These are phyloP conservation scores for Euphorbia tirucalli DNA, from an alignment of 345 rosid species.

Conservation along the genomic window DNA sequence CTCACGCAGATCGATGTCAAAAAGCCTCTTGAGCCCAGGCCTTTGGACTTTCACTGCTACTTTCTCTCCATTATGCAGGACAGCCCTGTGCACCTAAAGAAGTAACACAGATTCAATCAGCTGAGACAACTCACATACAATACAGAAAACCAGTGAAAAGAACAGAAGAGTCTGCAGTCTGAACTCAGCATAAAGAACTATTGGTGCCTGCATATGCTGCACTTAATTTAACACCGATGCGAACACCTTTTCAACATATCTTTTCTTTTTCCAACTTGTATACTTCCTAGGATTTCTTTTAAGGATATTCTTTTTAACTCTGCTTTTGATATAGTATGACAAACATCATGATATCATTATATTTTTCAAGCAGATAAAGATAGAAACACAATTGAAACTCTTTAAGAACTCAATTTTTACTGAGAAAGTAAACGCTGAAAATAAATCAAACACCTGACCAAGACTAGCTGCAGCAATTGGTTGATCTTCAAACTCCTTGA, in stretches of 20 bases:
- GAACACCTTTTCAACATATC: neutral
- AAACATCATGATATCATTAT: neutral
- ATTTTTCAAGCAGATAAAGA: neutral
- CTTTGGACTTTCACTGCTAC: conserved; percentile 93
- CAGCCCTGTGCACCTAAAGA: conserved; percentile 83
- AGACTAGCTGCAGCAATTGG: conserved; percentile 99
- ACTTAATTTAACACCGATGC: neutral
- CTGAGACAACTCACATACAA: neutral
- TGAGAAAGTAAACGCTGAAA: conserved; percentile 9
- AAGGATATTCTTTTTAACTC: neutral
- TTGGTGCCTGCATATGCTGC: neutral
- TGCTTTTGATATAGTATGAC: neutral
- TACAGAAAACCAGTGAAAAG: neutral
- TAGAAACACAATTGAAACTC: neutral
- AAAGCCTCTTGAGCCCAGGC: conserved; percentile 90
- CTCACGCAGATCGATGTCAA: conserved; percentile 91
- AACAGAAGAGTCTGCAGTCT: neutral
- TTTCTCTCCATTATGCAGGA: conserved; percentile 85
- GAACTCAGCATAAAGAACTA: neutral
- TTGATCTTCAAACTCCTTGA: conserved; percentile 76
- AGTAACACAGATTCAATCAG: conserved; percentile 27
- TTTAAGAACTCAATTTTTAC: neutral
- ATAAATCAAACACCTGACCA: conserved; percentile 82
- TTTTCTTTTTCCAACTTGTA: neutral
- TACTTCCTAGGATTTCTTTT: neutral